Evolutionary conservation across 257 asterid genomes (phyloP), one percentile per base, ranked within the genome.

Genomic region (Forsythia viridissima): DNA sequence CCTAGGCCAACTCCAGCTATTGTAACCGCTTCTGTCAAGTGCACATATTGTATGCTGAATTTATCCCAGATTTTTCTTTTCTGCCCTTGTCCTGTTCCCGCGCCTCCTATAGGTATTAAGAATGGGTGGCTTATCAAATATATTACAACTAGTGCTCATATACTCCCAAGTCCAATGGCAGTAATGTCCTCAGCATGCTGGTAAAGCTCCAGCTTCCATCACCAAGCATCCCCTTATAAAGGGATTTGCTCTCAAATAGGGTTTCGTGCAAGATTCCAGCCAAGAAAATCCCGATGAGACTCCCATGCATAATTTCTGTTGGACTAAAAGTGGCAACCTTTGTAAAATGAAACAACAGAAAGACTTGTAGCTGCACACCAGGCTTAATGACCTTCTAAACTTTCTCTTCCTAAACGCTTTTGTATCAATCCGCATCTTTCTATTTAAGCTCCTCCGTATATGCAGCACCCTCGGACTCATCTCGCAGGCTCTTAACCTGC

Each of bases 391-490:
- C 57, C 66, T 70, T 52, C 18, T 71, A 61, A 3, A 21, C 61
- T 20, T 42, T 69, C 20, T 52, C 72, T 77, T n/a, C 68, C 80
- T 40, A 77, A 18, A 67, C 44, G 70, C 75, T 70, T 69, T 59
- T 39, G 71, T 24, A 12, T 61, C 69, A 44, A 70, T 52, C 42
- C 10, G 41, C 65, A 72, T 70, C 75, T 37, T 24, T 77, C 72
- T 67, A 40, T 48, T 39, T 74, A 44, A 80, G 79, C 67, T 73
- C 46, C 75, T 77, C 52, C 77, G 20, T 38, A 51, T 21, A 61
- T 20, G 16, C 69, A 61, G n/a, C 37, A 8, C 37, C 5, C 36
- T 61, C 0, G 37, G 69, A 21, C 38, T 61, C 69, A 21, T 61
- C 15, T 37, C 21, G 36, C 69, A 24, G 13, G 37, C 38, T 61